phyloP scores from a whole-genome alignment of 257 asterid species.

The Eustoma russellianum region DNA sequence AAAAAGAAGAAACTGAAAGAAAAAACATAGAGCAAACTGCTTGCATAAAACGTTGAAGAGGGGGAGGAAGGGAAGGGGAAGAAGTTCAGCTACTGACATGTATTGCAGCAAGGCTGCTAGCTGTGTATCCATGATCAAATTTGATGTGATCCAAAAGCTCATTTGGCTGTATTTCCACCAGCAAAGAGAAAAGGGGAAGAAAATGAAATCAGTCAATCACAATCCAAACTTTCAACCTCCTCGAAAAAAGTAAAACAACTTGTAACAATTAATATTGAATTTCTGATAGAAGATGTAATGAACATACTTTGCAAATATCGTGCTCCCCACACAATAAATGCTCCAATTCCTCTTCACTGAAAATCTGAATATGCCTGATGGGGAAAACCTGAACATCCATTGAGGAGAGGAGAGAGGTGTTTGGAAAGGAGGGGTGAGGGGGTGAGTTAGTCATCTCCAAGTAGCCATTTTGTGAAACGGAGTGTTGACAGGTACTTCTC shows the following conservation, averaged over 20 bases:
- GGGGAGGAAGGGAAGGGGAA: background rate
- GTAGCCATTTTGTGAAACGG: too few species aligned
- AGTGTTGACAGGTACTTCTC: too few species aligned
- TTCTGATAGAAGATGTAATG: background rate
- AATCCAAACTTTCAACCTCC: too few species aligned
- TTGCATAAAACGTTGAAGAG: background rate
- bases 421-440: too few species aligned
- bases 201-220: too few species aligned
- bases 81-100: conserved; percentile 35
- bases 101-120: conserved; percentile 67
- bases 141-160: conserved; percentile 80
- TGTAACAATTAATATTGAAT: background rate
- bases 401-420: too few species aligned
- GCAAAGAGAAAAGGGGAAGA: too few species aligned
- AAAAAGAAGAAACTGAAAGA: too few species aligned
- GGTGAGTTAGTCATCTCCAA: too few species aligned
- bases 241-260: too few species aligned
- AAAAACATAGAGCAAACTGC: too few species aligned
- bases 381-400: conserved; percentile 62
- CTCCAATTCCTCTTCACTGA: conserved; percentile 84
- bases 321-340: conserved; percentile 81
- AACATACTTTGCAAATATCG: conserved; percentile 71
- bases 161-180: conserved; percentile 40
- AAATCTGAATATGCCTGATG: conserved; percentile 59
- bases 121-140: conserved; percentile 93